These are phyloP conservation scores for Asterophora lycoperdoides DNA, from an alignment of 768 basidiomycete genomes.

Conservation along the genomic window DNA sequence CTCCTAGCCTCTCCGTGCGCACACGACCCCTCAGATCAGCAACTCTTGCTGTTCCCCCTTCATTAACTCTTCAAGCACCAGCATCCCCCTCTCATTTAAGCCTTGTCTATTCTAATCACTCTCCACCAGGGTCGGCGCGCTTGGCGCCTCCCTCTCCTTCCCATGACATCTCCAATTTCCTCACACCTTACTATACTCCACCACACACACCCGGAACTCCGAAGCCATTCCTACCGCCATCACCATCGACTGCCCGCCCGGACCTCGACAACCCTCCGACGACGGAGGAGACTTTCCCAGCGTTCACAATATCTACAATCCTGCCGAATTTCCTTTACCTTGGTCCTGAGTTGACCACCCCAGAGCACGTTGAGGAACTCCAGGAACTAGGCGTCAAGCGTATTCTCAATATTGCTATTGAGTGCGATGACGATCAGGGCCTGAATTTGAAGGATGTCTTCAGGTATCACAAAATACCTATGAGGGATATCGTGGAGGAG, in stretches of 20 bases:
- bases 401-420: conserved; percentile 87
- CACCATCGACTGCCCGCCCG: conserved; percentile 63
- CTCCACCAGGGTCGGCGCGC: conserved; percentile 50
- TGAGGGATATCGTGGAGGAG: conserved; percentile 96
- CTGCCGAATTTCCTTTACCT: conserved; percentile 88
- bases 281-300: conserved; percentile 55
- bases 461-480: conserved; percentile 81
- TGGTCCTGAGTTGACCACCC: conserved; percentile 78
- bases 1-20: conserved; percentile 59
- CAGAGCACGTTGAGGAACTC: conserved; percentile 74
- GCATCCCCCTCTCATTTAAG: conserved; percentile 59
- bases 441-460: conserved; percentile 64
- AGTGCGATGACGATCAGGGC: conserved; percentile 84
- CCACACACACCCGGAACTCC: conserved; percentile 52
- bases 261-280: conserved; percentile 57
- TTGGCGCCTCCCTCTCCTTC: conserved; percentile 35
- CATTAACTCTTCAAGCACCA: conserved; percentile 32
- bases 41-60: conserved; percentile 53
- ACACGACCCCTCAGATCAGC: conserved; percentile 55
- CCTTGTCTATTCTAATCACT: conserved; percentile 55
- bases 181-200: conserved; percentile 50
- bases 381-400: conserved; percentile 74
- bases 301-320: conserved; percentile 85
- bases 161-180: conserved; percentile 33
- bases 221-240: conserved; percentile 41